Conservation (phyloP, 2,329 filamentous ascomycete genomes). For the Fusarium sp. region DNA sequence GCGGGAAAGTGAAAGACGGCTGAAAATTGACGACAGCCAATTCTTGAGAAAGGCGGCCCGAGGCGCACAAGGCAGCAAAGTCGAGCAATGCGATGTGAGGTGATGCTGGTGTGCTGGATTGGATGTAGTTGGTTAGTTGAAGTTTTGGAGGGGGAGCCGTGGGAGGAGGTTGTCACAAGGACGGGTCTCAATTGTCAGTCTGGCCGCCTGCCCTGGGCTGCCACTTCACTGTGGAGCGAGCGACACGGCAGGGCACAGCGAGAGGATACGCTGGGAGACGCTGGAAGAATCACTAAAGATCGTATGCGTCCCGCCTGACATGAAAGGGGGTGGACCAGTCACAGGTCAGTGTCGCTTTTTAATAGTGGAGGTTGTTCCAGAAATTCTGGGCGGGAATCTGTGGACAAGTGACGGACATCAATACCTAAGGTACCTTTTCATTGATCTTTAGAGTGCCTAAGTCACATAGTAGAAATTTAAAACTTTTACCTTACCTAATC, state of each 20-base stretch:
- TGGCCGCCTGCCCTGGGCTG: conserved; percentile 18
- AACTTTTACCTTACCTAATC: not conserved
- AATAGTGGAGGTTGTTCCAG: conserved; percentile 6
- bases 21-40: conserved; percentile 3
- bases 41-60: conserved; percentile 22
- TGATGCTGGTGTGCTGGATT: conserved; percentile 20
- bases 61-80: conserved; percentile 29
- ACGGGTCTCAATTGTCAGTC: conserved; percentile 9
- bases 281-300: conserved; percentile 24
- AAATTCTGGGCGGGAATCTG: not conserved
- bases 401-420: not conserved
- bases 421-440: not conserved
- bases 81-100: conserved; percentile 36
- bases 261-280: conserved; percentile 6
- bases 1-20: conserved; percentile 9
- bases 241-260: conserved; percentile 21
- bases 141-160: conserved; percentile 35
- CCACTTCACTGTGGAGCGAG: conserved; percentile 16
- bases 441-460: not conserved
- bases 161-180: conserved; percentile 41
- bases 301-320: not conserved
- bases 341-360: not conserved
- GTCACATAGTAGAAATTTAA: not conserved
- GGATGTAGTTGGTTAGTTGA: conserved; percentile 33
- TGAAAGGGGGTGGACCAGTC: conserved; percentile 8